Conservation (phyloP, 2,329 filamentous ascomycete species). For the Aspergillus sclerotialis region DNA sequence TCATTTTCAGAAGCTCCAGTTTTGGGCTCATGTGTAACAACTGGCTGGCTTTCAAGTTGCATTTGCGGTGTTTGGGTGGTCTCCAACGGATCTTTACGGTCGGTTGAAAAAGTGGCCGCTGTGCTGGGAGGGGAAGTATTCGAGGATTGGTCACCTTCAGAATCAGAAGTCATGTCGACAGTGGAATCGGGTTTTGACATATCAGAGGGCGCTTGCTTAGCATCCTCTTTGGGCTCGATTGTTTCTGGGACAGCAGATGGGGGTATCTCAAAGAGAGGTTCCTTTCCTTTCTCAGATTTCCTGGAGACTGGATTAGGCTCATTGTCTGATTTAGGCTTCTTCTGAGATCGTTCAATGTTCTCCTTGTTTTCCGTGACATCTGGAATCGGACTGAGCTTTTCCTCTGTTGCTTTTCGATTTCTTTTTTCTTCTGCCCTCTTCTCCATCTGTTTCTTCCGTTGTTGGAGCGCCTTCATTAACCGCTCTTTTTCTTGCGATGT, state of each 20-base stretch:
- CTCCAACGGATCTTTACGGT: slow-evolving; percentile 7
- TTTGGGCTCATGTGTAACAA: too few relatives aligned
- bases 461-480: slow-evolving; percentile 87
- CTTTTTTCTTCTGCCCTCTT: slow-evolving; percentile 27
- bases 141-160: slow-evolving; percentile 10
- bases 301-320: slow-evolving; percentile 4
- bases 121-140: slow-evolving; percentile 9
- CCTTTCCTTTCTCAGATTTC: slow-evolving; percentile 9
- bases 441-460: slow-evolving; percentile 72
- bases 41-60: too few relatives aligned
- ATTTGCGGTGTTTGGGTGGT: slow-evolving; percentile 10
- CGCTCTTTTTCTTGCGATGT: slow-evolving; percentile 86
- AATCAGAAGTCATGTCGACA: slow-evolving; percentile 13
- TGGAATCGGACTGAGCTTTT: slow-evolving; percentile 6
- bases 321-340: slow-evolving; percentile 8
- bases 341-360: slow-evolving; percentile 19
- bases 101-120: slow-evolving; percentile 8
- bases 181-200: slow-evolving; percentile 16
- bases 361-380: slow-evolving; percentile 17
- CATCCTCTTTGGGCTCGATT: slow-evolving; percentile 2
- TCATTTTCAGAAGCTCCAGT: slow-evolving; percentile 17
- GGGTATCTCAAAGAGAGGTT: slow-evolving; percentile 8
- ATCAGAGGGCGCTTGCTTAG: slow-evolving; percentile 6
- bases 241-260: slow-evolving; percentile 1
- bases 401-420: slow-evolving; percentile 12